Percentiles rank a stretch among this genome's conserved stretches.
These are phyloP conservation scores for Ogataea parapolymorpha DNA, from an alignment of 805 yeast genomes.

Conservation along the genomic window DNA sequence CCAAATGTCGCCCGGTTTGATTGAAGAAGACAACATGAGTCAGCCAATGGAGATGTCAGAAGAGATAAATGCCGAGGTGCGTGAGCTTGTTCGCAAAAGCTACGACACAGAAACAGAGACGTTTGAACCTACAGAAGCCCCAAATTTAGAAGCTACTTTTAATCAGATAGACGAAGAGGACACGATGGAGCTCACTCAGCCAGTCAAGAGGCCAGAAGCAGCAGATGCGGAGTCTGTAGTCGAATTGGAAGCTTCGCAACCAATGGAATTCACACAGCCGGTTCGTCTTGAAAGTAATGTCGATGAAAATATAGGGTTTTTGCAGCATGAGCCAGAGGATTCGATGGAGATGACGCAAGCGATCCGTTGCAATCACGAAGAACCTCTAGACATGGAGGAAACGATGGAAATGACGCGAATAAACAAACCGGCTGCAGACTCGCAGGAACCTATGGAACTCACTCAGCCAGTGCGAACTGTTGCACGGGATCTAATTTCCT, in stretches of 20 bases:
- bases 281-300: not conserved
- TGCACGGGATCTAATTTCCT: slow-evolving; percentile 2
- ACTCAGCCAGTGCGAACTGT: slow-evolving; percentile 14
- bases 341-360: slow-evolving; percentile 19
- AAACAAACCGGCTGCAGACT: no score
- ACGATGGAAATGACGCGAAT: slow-evolving; percentile 1
- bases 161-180: slow-evolving; percentile 13
- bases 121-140: not conserved
- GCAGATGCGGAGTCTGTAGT: not conserved
- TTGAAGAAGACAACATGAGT: slow-evolving; percentile 25
- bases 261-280: slow-evolving; percentile 19
- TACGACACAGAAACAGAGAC: not conserved
- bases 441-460: slow-evolving; percentile 15
- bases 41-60: slow-evolving; percentile 29
- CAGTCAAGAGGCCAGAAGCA: slow-evolving; percentile 1
- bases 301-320: not conserved
- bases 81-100: slow-evolving; percentile 3
- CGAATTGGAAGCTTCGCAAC: slow-evolving; percentile 9
- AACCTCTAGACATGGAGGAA: slow-evolving; percentile 1
- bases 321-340: not conserved
- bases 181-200: slow-evolving; percentile 10
- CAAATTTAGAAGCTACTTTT: slow-evolving; percentile 11
- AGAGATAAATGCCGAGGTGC: slow-evolving; percentile 8
- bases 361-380: not conserved
- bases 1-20: slow-evolving; percentile 1